Base-by-base conservation (phyloP, 2,329 filamentous ascomycete genomes). In the Pseudogymnoascus sp. region DNA sequence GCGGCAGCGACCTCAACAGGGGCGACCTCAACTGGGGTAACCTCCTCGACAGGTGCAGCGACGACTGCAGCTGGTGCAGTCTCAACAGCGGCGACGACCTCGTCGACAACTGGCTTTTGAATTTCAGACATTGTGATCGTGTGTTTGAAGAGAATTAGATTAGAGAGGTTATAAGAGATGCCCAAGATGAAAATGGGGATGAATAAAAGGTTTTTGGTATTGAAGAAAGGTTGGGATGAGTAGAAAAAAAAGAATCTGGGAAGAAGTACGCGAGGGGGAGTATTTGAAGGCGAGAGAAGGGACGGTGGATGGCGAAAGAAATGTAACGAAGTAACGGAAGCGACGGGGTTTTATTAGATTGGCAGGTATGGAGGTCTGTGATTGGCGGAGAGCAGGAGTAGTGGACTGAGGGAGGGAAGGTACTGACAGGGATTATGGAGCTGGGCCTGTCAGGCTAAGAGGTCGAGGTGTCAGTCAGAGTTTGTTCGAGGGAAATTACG, bases 41-140 rank as follows among this genome's bases (percentile, higher is more conserved):
- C 72, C 33, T 73, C 64, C 61, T 71, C 71, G 61, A 67, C 66
- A 55, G 67, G 65, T 59, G 73, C 72, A 33, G 71, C 70, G 60
- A 72, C 67, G 26, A 67, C 63, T 41, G 68, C 69, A 52, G 69
- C 62, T 59, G 65, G 61, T 37, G 66, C 64, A 37, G 65, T 61
- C 35, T 66, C 58, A 63, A 69, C 69, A 60, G 64, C 68, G 60
- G 73, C 70, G 55, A 74, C 71, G 67, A 74, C 70, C 38, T 63
- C 63, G 19, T 61, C 62, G 33, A 59, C 59, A 69, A 82, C 78
- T 72, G 85, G 81, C 79, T 90, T 90, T 75, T 84, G 81, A 74
- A 78, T 79, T 71, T 90, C 86, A 77, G 88, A 84, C 70, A 71
- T 71, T n/a, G 55, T 71, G 63, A 33, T 18, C n/a, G 18, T 5